Base-by-base conservation (phyloP, 2,329 filamentous ascomycete genomes). In the Ceratocystis cacaofunesta region DNA sequence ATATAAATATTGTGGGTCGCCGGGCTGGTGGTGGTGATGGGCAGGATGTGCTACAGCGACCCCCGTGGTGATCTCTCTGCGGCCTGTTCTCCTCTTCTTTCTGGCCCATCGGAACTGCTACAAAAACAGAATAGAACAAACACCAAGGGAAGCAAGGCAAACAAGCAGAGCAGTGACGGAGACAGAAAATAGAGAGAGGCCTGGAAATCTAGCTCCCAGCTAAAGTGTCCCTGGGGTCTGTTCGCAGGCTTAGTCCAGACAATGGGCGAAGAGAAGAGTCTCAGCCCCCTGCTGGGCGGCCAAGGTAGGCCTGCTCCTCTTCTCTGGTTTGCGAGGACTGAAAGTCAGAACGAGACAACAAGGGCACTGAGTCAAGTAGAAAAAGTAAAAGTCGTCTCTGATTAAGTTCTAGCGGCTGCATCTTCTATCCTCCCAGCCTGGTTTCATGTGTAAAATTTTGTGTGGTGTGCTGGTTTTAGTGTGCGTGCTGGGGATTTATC, bases 211-310 rank as follows among this genome's bases (percentile, higher is more conserved):
- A 28, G 19, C 28, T 30, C 48, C 19, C n/a, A 50, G 22, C 48
- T 50, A 50, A 19, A 30, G 10, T n/a, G 48, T 25, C 30, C 25
- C 17, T 15, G 22, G 19, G 41, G 63, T 64, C 55, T 64, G 48
- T 58, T 64, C 63, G 61, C 50, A 36, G 65, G 55, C 61, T 66
- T 66, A 61, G 61, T 46, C 61, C 61, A 63, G 61, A 63, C 61
- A 66, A 22, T 63, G 25, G 50, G 46, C 28, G 64, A 62, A 55
- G 25, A 62, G 55, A 62, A 32, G 44, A 55, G 64, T 65, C 61
- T 65, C 64, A 65, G 44, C 25, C 60, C 57, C 64, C 64, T 50
- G 43, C 52, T 17, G 12, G 19, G 10, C 7, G 10, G 50, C 50
- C 25, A 5, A 15, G 50, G 8, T 15, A 8, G 19, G 10, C 25